Evolutionary conservation across 2,329 filamentous ascomycete genomes (phyloP), one percentile per base, ranked within the genome.

Genomic region (Colletotrichum euphorbiae): DNA sequence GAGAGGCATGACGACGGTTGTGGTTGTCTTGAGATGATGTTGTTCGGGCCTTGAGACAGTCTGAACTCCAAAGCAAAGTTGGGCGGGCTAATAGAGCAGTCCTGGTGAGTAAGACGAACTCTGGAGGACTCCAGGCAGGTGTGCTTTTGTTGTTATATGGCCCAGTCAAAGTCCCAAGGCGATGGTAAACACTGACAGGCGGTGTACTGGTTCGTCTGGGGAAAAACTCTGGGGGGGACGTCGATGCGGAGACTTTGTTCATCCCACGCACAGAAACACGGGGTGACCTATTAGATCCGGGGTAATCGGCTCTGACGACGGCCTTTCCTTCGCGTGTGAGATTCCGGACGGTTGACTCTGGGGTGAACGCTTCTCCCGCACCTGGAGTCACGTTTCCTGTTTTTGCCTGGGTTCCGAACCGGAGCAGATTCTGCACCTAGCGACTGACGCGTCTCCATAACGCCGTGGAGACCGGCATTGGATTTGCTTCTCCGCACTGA

Each of bases 1-100:
- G 71, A 88, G 75, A 69, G 79, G 79, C 82, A 84, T 84, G 50
- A 48, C 75, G 68, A 42, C 33, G 19, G 19, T 62, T 12, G 40
- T 62, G 9, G 21, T 40, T 65, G 62, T 59, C 11, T 54, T 57
- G 19, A n/a, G 62, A 21, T 54, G 46, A 21, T 54, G 51, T 54
- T 65, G 61, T 42, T 51, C 48, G 48, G 51, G 48, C 45, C 61
- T 42, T 43, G 48, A 43, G 48, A 64, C 66, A 48, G 55, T 55
- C 52, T 54, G 28, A 45, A 67, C 57, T 62, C 62, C 46, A 52
- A 52, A 28, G 19, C 66, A 54, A 19, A 19, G 40, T 31, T 45
- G 51, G 48, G 50, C n/a, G n/a, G n/a, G n/a, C n/a, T n/a, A n/a
- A 40, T 57, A 55, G 61, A 55, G 42, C 21, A 55, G 52, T 64